Conservation (phyloP, 2,329 filamentous ascomycete genomes). For the Pseudogymnoascus sp. region DNA sequence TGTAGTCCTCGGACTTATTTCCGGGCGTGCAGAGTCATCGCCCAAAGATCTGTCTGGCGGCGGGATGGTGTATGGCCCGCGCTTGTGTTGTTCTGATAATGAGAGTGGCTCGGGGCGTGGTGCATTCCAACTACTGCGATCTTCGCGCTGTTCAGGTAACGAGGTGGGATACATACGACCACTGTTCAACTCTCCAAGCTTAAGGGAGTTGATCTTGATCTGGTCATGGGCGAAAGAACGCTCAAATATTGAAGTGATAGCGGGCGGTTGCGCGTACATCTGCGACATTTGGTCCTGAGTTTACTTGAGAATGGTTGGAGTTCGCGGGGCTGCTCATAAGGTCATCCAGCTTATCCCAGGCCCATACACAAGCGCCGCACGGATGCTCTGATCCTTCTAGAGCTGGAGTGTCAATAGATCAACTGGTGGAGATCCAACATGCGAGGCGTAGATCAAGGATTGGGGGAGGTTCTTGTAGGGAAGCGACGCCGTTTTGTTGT, state of each 20-base stretch:
- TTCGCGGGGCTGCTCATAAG: constrained; percentile 3
- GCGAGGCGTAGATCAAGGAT: not conserved
- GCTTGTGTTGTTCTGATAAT: not conserved
- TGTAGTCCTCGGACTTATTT: not conserved
- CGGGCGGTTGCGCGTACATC: not conserved
- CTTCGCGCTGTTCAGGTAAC: not conserved
- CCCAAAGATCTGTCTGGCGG: not conserved
- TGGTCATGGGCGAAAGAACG: not conserved
- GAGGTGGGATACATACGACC: constrained; percentile 1
- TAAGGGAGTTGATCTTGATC: not conserved
- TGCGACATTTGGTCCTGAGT: constrained; percentile 5
- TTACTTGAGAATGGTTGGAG: constrained; percentile 1
- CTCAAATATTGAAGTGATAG: not conserved
- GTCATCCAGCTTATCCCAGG: constrained; percentile 3
- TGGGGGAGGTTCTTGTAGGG: not conserved
- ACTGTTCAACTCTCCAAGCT: not conserved
- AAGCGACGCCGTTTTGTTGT: not conserved
- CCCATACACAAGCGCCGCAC: not conserved
- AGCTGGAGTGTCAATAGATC: not conserved
- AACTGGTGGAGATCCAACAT: not conserved
- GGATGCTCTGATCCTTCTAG: not conserved
- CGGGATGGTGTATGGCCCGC: not conserved
- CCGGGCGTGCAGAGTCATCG: not conserved
- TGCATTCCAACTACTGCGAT: not conserved
- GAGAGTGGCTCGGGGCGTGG: not conserved